Evolutionary conservation across 805 yeast species (phyloP), one percentile per base, ranked within the genome.

Genomic region (Candida dendrica): DNA sequence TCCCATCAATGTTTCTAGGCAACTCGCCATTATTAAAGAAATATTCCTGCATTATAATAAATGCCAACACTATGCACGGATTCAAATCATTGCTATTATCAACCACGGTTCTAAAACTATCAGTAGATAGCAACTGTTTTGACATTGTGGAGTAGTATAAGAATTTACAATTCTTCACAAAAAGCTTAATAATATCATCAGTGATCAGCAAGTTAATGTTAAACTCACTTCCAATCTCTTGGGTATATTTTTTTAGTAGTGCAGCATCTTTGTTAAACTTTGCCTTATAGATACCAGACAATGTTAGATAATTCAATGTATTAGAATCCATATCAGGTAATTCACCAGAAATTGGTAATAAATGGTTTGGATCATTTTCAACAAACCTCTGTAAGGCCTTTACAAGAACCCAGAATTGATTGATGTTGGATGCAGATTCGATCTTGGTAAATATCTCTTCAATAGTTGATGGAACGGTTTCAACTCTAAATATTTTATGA

Each of bases 301-400:
- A 60, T 8, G 53, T 58, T 2, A 82, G 66, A 57, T 84, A 91
- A 42, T 67, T 67, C 8, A 62, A 59, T 0, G 96, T 81, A 46
- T 79, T 77, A 0, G 95, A 76, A 17, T 85, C 83, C 96, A 91
- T 91, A 58, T 90, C 98, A 0, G 96, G 95, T 6, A 90, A 56
- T 1, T 65, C 72, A 0, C 95, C 96, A 3, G 81, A 69, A 2
- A 87, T 60, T 0, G 96, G 95, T n/a, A 86, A 64, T 5, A 63
- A 56, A 34, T 22, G 15, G 1, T 66, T 62, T 3, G 55, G 50
- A 37, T 61, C 53, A 15, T 59, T 53, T 18, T 64, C 60, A 0
- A 78, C 68, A 57, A 79, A 88, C 7, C 49, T 45, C 35, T 69
- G 63, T 39, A 87, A 63, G 0, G 89, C 84, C 34, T 59, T 62